Base-by-base conservation (phyloP, 2,329 filamentous ascomycete species). In the Coleophoma eucalyptorum region DNA sequence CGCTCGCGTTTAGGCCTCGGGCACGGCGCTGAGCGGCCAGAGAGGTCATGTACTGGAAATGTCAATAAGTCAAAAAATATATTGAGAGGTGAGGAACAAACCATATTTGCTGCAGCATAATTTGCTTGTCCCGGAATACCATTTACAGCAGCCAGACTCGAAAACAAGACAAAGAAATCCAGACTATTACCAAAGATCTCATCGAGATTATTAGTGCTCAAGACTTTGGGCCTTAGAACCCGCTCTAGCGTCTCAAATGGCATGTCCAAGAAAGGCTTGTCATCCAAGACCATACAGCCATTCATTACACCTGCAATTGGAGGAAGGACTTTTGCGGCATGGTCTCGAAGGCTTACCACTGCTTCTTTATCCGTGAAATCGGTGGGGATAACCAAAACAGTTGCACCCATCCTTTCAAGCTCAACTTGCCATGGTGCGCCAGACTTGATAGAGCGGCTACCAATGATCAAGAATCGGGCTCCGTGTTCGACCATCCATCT, bases 21-120 rank as follows among this genome's bases (percentile, higher is more conserved):
- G 54, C 55, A 0, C 69, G 50, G 4, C 76, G 59, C 16, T 72
- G 62, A 1, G 54, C 43, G 0, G 66, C 68, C 0, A 79, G 57
- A 1, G 55, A 53, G 6, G 55, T 55, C 65, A 78, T 69, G 61
- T 66, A 79, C 4, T 35, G 16, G n/a, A n/a, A n/a, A n/a, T n/a
- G n/a, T n/a, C n/a, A n/a, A n/a, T n/a, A n/a, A n/a, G n/a, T n/a
- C n/a, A n/a, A n/a, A n/a, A n/a, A n/a, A n/a, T n/a, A n/a, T n/a
- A n/a, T n/a, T n/a, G n/a, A n/a, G n/a, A n/a, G n/a, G n/a, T n/a
- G n/a, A n/a, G n/a, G n/a, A n/a, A n/a, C n/a, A n/a, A 60, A 66
- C 79, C 4, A 54, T 53, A 54, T 76, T 76, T 3, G 69, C 73
- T 0, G 72, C 70, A 1, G 63, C 59, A 52, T 79, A 79, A 54